Evolutionary conservation across 257 asterid genomes (phyloP).

Genomic region (Solanum chmielewskii): DNA sequence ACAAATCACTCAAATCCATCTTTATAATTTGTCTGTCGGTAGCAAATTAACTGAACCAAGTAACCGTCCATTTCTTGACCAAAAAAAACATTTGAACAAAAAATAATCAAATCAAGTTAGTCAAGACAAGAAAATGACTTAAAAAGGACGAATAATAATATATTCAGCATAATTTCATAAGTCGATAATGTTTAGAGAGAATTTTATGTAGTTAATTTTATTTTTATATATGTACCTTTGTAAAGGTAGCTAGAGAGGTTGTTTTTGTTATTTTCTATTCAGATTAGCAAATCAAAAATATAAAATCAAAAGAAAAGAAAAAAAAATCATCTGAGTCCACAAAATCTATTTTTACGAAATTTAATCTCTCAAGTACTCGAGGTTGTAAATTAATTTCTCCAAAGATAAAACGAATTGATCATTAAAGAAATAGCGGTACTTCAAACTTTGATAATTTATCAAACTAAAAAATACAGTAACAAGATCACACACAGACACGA

Average conservation of each 20-base stretch:
- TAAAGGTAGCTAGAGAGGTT: neutral
- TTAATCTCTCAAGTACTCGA: too few species aligned
- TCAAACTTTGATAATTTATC: too few species aligned
- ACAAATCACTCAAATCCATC: neutral
- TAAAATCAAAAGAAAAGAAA: too few species aligned
- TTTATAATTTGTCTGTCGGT: neutral
- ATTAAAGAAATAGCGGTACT: too few species aligned
- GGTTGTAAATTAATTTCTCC: too few species aligned
- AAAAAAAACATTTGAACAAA: neutral
- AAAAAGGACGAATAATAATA: too few species aligned
- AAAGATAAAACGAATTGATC: too few species aligned
- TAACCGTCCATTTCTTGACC: neutral
- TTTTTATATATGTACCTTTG: neutral
- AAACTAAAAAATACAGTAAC: too few species aligned
- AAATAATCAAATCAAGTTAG: neutral
- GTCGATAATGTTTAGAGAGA: fast-evolving
- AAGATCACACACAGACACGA: too few species aligned
- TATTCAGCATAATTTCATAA: fast-evolving
- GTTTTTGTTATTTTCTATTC: neutral
- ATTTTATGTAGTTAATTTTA: neutral
- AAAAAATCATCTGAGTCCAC: too few species aligned
- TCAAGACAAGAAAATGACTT: neutral
- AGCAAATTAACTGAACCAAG: neutral
- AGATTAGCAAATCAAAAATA: too few species aligned
- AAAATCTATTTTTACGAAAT: too few species aligned